A percentile compares a stretch with the other conserved stretches of the same genome.
Conservation (phyloP, 169 alveolate species). For the Plasmodium vivax region DNA sequence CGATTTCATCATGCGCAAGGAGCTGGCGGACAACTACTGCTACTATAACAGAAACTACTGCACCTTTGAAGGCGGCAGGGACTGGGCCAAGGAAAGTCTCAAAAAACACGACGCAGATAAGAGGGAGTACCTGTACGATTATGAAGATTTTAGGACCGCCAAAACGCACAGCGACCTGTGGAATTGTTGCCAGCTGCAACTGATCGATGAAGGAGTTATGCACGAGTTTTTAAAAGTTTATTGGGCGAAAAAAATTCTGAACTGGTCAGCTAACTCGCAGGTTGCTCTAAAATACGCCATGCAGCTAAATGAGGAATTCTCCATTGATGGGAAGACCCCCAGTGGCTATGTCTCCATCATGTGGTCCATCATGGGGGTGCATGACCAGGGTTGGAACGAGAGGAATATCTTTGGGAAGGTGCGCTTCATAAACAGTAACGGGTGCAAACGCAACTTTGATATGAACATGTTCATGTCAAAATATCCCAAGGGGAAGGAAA, state of each 20-base stretch:
- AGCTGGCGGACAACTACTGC: conserved; percentile 83
- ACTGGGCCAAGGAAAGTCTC: conserved; percentile 87
- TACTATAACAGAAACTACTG: conserved; percentile 81
- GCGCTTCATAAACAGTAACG: conserved; percentile 84
- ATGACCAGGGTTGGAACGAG: conserved; percentile 86
- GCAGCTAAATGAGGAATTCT: conserved; percentile 82
- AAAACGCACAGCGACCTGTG: conserved; percentile 86
- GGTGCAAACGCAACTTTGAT: conserved; percentile 84
- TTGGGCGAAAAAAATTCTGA: conserved; percentile 86
- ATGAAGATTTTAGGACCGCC: conserved; percentile 79
- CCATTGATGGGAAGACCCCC: conserved; percentile 84
- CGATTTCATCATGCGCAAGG: conserved; percentile 63
- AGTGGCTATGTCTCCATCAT: conserved; percentile 84
- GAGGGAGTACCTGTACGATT: conserved; percentile 77
- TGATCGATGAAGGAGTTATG: conserved; percentile 83
- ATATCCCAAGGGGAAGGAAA: conserved; percentile 70
- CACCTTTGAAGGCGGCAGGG: conserved; percentile 82
- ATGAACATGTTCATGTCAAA: conserved; percentile 58
- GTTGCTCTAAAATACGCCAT: conserved; percentile 80
- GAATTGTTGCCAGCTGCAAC: conserved; percentile 86
- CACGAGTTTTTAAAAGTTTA: conserved; percentile 88
- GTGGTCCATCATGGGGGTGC: conserved; percentile 86
- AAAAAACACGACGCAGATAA: conserved; percentile 80
- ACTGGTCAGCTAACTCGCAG: conserved; percentile 84
- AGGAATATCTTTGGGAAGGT: conserved; percentile 83